Base-by-base conservation (phyloP, 352 stramenopile genomes). In the Phytopythium litorale region DNA sequence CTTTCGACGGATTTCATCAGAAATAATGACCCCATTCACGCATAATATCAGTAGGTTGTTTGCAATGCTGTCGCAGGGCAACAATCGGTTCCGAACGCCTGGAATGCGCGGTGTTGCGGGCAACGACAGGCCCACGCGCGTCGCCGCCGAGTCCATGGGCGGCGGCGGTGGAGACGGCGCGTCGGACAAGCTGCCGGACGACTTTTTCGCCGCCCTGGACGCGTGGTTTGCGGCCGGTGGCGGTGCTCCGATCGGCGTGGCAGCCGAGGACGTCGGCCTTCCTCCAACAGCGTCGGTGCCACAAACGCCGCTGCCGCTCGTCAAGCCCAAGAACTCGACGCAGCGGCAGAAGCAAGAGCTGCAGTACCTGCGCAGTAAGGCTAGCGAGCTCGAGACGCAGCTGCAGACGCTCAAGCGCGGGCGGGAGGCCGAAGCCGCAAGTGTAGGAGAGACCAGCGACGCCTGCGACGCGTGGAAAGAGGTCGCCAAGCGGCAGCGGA, bases 281-380 rank as follows among this genome's bases (percentile, higher is more conserved):
- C 33, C 33, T 38, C 23, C 49, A 12, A 13, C 23, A 11, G 25
- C 49, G 48, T 33, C 30, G 7, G 9, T 13, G 30, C 16, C 50
- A 11, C n/a, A 28, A 6, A 2, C 16, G 8, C 7, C 28, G 50
- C 33, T 1, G 16, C 51, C 33, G 18, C 18, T 18, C 6, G 7
- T 56, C 18, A 56, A 58, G 52, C 52, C 52, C 52, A 58, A 45
- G 52, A 46, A 45, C 52, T 58, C 52, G 33, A 58, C 52, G 1
- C 52, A 58, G 52, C 52, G 52, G 23, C 52, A 43, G 12, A 58
- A 58, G 43, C 43, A 62, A 12, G 56, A 62, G 56, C 32, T 62
- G 40, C 23, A 48, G 42, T 54, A 46, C 35, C 42, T 62, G 30
- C 56, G 56, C 37, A n/a, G 25, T 19, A 40, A 62, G 48, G 30